Evolutionary conservation across 2,329 filamentous ascomycete species (phyloP), one percentile per base, ranked within the genome.

Genomic region (Verruconis gallopava): DNA sequence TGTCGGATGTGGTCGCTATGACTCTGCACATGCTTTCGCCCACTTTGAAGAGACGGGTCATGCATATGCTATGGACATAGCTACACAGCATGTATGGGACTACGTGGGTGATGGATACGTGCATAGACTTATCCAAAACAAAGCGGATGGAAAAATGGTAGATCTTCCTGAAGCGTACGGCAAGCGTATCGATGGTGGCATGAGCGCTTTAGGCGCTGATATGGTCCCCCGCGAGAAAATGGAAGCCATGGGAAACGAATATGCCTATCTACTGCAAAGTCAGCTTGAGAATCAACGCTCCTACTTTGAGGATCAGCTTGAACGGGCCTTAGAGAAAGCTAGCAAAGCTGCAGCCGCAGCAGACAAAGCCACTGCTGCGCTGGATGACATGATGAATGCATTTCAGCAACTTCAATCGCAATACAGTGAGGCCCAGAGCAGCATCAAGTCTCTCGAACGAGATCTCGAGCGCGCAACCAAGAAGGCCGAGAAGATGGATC

Each of bases 11-110:
- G 91, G 91, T 1, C 77, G 91, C 21, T 98, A 98, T 58, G 93
- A 95, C 59, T 78, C 81, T 20, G 91, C 86, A 0, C 88, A 96
- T 54, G 88, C 89, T 22, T 94, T 93, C 58, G 81, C 84, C 11
- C 88, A 95, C 61, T 95, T 85, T 75, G 86, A 93, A 61, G 74
- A 84, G 43, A 93, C 85, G 3, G 77, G 78, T 3, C 91, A 98
- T 60, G 83, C 82, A 48, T 98, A 94, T 56, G 82, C 86, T 19
- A 82, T 98, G 58, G 91, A 98, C 57, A 75, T 96, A 28, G 78
- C 81, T 47, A 93, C 86, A 1, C 89, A 98, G 58, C 81, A 94
- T 52, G 88, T 98, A 1, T 98, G 91, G 91, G 91, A 98, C 61
- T 98, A 98, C 49, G 85, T 84, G 0, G 86, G 85, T 3, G 91